Evolutionary conservation across 345 rosid species (phyloP), one percentile per base, ranked within the genome.

Genomic region (Laguncularia racemosa): DNA sequence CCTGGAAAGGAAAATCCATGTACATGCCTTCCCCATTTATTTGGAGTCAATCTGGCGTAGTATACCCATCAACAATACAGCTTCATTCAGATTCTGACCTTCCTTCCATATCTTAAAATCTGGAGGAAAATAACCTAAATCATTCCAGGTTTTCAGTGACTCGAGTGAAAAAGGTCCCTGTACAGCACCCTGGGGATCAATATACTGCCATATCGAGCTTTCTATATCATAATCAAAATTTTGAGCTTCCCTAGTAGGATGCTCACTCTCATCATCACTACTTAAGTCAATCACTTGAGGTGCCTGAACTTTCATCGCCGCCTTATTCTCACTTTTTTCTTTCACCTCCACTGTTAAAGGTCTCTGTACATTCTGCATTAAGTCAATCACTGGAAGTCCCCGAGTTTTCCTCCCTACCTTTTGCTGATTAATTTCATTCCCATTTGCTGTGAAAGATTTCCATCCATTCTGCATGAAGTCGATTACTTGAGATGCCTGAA

Each of bases 81-180:
- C 87, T 2, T 74, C 65, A 15, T 61, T 58, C 45, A 16, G 66
- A 72, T 65, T 69, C 62, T 79, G 73, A 26, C 84, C 91, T 1
- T 43, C 54, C 83, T 66, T 81, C 96, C 95, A 88, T 48, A 88
- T 76, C 86, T 69, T 84, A 70, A 91, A 91, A 68, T 57, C 69
- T 2, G 67, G 45, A 28, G 71, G 69, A 66, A 91, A 88, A 67
- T 78, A 81, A 4, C 63, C 67, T 1, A 45, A 68, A 20, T 86
- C 86, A 6, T 57, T 50, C 96, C 96, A 91, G 5, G 17, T 67
- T 71, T 85, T 85, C 46, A 88, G 82, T 7, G 66, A 57, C 13
- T 18, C 19, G n/a, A 85, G 67, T 1, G 89, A 65, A 75, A 88
- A 85, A n/a, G 95, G 95, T 49, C 95, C 91, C 12, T 72, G 96